Evolutionary conservation across 2,329 filamentous ascomycete genomes (phyloP).

Genomic region (Talaromyces sp.): DNA sequence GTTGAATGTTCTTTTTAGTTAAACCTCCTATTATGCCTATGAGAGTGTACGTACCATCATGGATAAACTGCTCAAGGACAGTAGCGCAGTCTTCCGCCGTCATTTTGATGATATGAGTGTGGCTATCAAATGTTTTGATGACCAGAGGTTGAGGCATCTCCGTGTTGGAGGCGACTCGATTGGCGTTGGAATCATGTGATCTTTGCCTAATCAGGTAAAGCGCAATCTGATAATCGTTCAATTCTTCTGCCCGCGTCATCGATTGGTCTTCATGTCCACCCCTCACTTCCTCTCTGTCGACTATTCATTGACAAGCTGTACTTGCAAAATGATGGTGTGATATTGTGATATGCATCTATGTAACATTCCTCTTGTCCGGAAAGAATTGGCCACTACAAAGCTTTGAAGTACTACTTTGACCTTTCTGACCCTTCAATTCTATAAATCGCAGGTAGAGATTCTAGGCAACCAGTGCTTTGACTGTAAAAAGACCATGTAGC

Average conservation of each 20-base stretch:
- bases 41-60: conserved; percentile 52
- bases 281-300: background rate
- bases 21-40: background rate
- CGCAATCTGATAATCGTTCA: conserved; percentile 1
- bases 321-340: background rate
- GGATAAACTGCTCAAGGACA: conserved; percentile 64
- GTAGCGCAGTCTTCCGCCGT: conserved; percentile 59
- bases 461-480: background rate
- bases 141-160: background rate
- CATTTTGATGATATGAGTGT: conserved; percentile 9
- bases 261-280: background rate
- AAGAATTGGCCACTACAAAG: background rate
- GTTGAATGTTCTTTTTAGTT: conserved; percentile 14
- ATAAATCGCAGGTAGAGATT: background rate
- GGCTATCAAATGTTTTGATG: background rate
- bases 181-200: conserved; percentile 1
- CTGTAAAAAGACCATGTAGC: background rate
- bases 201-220: background rate
- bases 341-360: background rate
- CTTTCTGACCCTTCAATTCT: background rate
- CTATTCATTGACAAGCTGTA: background rate
- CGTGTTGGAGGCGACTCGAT: background rate
- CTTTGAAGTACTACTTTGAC: background rate
- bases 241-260: background rate
- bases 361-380: background rate